Evolutionary conservation across 2,329 filamentous ascomycete species (phyloP), one percentile per base, ranked within the genome.

Genomic region (Beauveria sp.): DNA sequence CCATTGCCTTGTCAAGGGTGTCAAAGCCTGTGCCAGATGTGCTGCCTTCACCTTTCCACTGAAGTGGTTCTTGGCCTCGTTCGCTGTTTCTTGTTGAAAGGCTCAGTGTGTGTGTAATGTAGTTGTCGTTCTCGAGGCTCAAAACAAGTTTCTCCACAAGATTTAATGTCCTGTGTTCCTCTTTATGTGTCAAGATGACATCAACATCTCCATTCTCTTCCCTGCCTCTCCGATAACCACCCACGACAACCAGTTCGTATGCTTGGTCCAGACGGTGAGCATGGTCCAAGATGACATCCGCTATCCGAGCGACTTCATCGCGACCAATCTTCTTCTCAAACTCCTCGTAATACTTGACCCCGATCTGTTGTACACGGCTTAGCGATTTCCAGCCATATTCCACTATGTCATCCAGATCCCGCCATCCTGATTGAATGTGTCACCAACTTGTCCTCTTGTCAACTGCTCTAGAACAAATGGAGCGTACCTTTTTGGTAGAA

Each of bases 341-440:
- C 65, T 98, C 93, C 40, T 96, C 89, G 71, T 96, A 96, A 74
- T 87, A 97, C 71, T 98, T 98, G 50, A 97, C 79, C 0, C 95
- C 93, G 60, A 98, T 96, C 71, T 98, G 92, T 73, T 97, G 93
- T 1, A 91, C 89, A 14, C 92, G 85, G 0, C 81, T 88, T 1
- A 98, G 78, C 0, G 73, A 79, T 22, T 78, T 71, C 93, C 93
- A 98, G 12, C 90, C 92, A 67, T 86, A 82, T 68, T 96, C 89
- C 46, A 96, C 79, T 3, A 98, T 78, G 67, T 98, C 93, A 68
- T 97, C 91, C 0, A 96, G 78, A 63, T 95, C 89, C 63, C 85
- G 81, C 90, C 91, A 97, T 30, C 90, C 75, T 77, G 30, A 26
- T 52, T n/a, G 40, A 18, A 12, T 7, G 14, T 10, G 30, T 42